Evolutionary conservation across 1,284 basidiomycete species (phyloP), one percentile per base, ranked within the genome.

Genomic region (Mycena sp.): DNA sequence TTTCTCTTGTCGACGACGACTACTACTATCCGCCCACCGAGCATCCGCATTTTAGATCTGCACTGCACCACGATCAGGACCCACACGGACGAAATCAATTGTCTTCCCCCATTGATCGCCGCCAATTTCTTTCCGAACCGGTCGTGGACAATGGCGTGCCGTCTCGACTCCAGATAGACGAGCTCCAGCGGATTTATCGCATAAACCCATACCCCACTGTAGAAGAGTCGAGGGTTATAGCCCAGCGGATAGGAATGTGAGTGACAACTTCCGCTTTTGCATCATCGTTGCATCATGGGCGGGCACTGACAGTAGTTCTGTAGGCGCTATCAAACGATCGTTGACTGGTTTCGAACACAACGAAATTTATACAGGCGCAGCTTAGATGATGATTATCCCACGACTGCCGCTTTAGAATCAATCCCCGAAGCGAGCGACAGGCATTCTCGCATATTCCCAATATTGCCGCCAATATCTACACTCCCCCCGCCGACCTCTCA

Each of bases 301-400:
- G 73, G 76, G 69, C 13, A 54, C 34, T 54, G 14, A 62, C 62
- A 9, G 6, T 41, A 30, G 11, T 41, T n/a, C 18, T 22, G 62
- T 76, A 94, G 92, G 91, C 89, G 88, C 74, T 87, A 91, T 81
- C 89, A 92, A 81, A 92, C 89, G 72, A 89, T 94, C 72, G 93
- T 90, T 3, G 93, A 93, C 79, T 94, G 93, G 93, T 94, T 94
- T 80, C 92, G 93, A 84, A 93, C 93, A 78, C 92, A 94, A 90
- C 77, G 92, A 18, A 62, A 52, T 55, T 56, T 65, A 9, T 62
- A 69, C 38, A 57, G 63, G 16, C 44, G 66, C 62, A 38, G 20
- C 13, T 46, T 57, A 20, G 52, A 70, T 55, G 56, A 44, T 11
- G 56, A 44, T 11, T 65, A 61, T 38, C 67, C 62, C 13, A 38